A percentile compares a stretch with the other conserved stretches of the same genome.
Conservation (phyloP, 2,329 filamentous ascomycete genomes). For the Xylaria polymorpha region DNA sequence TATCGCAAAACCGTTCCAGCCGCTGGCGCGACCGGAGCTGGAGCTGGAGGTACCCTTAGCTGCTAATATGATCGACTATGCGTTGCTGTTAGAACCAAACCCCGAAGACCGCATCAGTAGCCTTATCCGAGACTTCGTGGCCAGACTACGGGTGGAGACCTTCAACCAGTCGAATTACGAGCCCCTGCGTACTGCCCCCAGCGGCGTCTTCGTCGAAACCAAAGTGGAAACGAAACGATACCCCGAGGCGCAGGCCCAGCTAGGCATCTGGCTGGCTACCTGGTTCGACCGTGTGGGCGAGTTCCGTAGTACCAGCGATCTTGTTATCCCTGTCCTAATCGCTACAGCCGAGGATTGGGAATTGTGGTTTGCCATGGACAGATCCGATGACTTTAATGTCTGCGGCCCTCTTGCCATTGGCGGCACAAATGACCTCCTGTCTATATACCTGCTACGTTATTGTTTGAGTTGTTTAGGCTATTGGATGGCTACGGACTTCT, state of each 20-base stretch:
- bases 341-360: no score
- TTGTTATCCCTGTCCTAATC: no score
- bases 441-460: no score
- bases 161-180: conserved; percentile 21
- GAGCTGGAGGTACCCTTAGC: no score
- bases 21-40: not conserved
- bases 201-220: conserved; percentile 9
- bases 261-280: conserved; percentile 17
- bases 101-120: not conserved
- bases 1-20: conserved; percentile 17
- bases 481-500: no score
- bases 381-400: no score
- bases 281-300: conserved; percentile 18
- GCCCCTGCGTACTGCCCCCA: not conserved
- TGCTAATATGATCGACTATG: conserved; percentile 22
- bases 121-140: not conserved
- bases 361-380: no score
- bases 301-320: no score
- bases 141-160: not conserved
- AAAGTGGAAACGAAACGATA: not conserved
- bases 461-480: no score
- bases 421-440: no score
- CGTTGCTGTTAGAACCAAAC: not conserved
- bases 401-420: no score
- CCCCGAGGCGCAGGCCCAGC: not conserved